Conservation (phyloP, 169 alveolate species). For the Plasmodium coatneyi region DNA sequence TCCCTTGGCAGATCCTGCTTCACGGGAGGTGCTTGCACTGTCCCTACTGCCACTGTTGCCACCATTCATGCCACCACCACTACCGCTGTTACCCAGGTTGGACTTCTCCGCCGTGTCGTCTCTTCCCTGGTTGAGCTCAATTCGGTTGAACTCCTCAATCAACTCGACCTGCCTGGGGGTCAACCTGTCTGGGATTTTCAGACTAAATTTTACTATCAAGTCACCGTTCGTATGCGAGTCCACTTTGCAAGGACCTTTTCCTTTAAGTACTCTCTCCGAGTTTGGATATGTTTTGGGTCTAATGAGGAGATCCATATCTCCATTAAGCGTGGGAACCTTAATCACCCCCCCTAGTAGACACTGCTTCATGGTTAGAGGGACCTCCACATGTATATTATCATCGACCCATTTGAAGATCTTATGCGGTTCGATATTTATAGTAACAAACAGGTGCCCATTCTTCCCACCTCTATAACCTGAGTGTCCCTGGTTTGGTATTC, state of each 20-base stretch:
- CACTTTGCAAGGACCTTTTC: conserved; percentile 89
- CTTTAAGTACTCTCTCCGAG: conserved; percentile 83
- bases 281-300: conserved; percentile 88
- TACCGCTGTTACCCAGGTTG: not conserved
- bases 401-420: conserved; percentile 88
- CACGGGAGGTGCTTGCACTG: not conserved
- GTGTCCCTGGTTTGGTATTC: conserved; percentile 90
- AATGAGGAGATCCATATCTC: conserved; percentile 80
- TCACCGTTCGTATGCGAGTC: conserved; percentile 87
- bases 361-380: conserved; percentile 88
- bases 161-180: conserved; percentile 82
- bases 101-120: not conserved
- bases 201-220: conserved; percentile 85
- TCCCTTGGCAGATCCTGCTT: not conserved
- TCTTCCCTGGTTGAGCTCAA: conserved; percentile 16
- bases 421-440: conserved; percentile 89
- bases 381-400: conserved; percentile 90
- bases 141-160: conserved; percentile 82
- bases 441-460: conserved; percentile 89
- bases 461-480: conserved; percentile 89
- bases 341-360: conserved; percentile 90
- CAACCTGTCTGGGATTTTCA: conserved; percentile 81
- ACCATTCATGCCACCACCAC: not conserved
- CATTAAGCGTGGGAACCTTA: conserved; percentile 87
- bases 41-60: not conserved